Evolutionary conservation across 805 yeast species (phyloP).

Genomic region (Kuraishia hungarica): DNA sequence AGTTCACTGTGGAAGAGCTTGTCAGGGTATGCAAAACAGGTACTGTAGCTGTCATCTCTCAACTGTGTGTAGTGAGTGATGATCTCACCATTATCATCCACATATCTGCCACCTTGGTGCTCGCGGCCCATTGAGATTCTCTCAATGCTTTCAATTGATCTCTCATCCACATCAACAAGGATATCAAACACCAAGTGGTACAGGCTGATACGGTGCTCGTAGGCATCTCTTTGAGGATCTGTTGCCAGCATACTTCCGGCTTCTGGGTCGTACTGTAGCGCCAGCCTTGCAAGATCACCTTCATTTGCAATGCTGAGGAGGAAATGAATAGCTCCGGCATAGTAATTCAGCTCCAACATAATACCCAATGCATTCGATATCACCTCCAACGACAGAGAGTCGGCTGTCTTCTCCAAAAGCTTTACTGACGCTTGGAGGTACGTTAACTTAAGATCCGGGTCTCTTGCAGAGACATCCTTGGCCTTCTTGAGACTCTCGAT

Average conservation of each 20-base stretch:
- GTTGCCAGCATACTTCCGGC: conserved; percentile 18
- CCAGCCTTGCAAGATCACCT: conserved; percentile 51
- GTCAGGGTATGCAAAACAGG: conserved; percentile 69
- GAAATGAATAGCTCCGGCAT: conserved; percentile 80
- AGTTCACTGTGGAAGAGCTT: conserved; percentile 85
- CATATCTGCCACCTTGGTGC: conserved; percentile 15
- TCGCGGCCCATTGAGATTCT: conserved; percentile 11
- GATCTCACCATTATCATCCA: conserved; percentile 23
- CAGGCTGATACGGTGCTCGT: conserved; percentile 44
- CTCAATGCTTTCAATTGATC: conserved; percentile 37
- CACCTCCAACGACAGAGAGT: conserved; percentile 68
- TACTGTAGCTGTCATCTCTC: conserved; percentile 64
- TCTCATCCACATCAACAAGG: conserved; percentile 61
- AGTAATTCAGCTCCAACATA: conserved; percentile 70
- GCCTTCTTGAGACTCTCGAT: conserved; percentile 88
- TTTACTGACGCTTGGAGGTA: conserved; percentile 69
- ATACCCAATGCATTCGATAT: conserved; percentile 73
- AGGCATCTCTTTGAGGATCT: conserved; percentile 43
- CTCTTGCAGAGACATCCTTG: conserved; percentile 61
- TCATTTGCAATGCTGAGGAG: conserved; percentile 69
- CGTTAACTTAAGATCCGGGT: conserved; percentile 56
- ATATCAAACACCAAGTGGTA: conserved; percentile 73
- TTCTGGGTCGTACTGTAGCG: conserved; percentile 45
- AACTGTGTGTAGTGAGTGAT: conserved; percentile 46
- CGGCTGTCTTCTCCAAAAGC: conserved; percentile 72